Conservation (phyloP, 2,329 filamentous ascomycete genomes). For the Alternaria incomplexa region DNA sequence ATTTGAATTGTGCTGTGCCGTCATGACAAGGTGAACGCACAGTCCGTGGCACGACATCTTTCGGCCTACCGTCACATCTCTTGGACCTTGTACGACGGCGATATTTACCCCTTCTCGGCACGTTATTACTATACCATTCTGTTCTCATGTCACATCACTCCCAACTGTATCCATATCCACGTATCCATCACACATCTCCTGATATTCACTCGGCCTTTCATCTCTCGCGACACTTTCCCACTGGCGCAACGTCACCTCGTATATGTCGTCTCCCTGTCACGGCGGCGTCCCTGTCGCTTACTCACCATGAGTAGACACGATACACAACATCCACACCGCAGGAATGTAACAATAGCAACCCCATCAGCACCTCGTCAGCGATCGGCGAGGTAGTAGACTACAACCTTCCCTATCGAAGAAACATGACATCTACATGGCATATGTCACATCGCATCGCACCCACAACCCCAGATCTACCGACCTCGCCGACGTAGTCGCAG, state of each 20-base stretch:
- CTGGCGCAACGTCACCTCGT: not conserved
- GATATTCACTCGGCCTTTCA: not conserved
- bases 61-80: not conserved
- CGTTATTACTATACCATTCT: not conserved
- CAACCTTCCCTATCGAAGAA: not conserved
- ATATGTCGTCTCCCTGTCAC: not conserved
- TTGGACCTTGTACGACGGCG: slow-evolving; percentile 1
- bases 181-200: not conserved
- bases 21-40: not conserved
- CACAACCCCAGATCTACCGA: not conserved
- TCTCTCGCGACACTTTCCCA: not conserved
- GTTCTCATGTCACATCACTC: not conserved
- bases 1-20: not conserved
- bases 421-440: not conserved
- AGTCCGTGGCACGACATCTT: slow-evolving; percentile 14
- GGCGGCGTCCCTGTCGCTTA: not conserved
- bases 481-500: not conserved
- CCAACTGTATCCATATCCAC: not conserved
- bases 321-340: not conserved
- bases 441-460: not conserved
- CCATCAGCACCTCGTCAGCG: not conserved
- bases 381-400: not conserved
- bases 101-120: not conserved
- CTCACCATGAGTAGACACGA: not conserved
- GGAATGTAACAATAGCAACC: not conserved